Base-by-base conservation (phyloP, 345 rosid genomes). In the Aquilaria sinensis region DNA sequence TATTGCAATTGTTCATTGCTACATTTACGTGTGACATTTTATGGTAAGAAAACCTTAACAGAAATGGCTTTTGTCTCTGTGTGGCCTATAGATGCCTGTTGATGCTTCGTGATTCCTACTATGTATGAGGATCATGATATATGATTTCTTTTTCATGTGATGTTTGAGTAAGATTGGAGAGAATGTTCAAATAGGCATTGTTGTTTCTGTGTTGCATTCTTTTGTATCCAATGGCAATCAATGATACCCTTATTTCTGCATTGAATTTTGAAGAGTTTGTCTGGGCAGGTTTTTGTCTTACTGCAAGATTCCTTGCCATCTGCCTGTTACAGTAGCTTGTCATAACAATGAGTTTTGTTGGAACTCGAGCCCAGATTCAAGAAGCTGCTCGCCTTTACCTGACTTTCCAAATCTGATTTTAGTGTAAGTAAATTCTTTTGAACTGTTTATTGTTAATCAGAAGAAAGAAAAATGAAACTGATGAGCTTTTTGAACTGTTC, bases 251-350 rank as follows among this genome's bases (percentile, higher is more conserved):
- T n/a, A 41, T 67, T 66, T 72, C 31, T 29, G 23, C 60, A 70
- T 58, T 54, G 41, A 54, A 68, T 53, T 51, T 55, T 79, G 53
- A 77, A 37, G 46, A 9, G 67, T 58, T 30, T 70, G 43, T 58
- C 34, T 73, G 57, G 51, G 57, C 55, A 89, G 96, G 98, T 92
- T 92, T 78, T 68, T 89, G 31, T 81, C 86, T 16, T 72, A 56
- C 63, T 92, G 96, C 62, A 73, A 75, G 80, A 87, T 89, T 70
- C 96, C 96, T 31, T 53, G 58, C 73, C 77, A 81, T 64, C 70
- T 89, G 73, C 96, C 96, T 12, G 91, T 92, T 65, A 89, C 96
- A 62, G 72, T 92, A 72, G 96, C 96, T 57, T 89, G 96, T 65
- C 96, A 92, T 65, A 77, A 83, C 72, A 71, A 82, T 30, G 87